These are phyloP conservation scores for Mortierella sp. DNA, from an alignment of 371 early-diverging fungal species.

Conservation along the genomic window DNA sequence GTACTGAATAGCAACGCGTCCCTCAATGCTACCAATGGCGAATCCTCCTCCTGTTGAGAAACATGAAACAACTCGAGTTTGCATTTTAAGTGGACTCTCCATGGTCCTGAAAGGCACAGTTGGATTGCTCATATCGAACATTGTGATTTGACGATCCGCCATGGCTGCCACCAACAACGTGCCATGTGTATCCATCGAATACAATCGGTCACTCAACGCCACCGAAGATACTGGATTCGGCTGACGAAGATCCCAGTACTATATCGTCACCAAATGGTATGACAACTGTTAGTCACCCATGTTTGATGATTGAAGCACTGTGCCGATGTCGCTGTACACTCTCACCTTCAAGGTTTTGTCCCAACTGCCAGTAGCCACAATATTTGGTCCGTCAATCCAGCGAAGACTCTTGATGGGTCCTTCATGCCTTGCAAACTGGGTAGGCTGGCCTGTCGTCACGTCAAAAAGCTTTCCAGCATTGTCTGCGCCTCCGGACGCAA, in stretches of 20 bases:
- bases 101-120: constrained; percentile 75
- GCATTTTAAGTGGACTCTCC: constrained; percentile 87
- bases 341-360: constrained; percentile 90
- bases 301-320: not conserved
- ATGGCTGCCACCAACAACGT: constrained; percentile 84
- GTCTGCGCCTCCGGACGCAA: constrained; percentile 90
- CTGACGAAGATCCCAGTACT: constrained; percentile 93
- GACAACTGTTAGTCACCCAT: too few relatives aligned
- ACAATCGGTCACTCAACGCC: constrained; percentile 86
- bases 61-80: constrained; percentile 84
- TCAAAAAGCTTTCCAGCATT: constrained; percentile 86
- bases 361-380: constrained; percentile 94
- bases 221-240: constrained; percentile 79
- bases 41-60: constrained; percentile 85
- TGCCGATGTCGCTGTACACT: not conserved
- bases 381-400: constrained; percentile 77
- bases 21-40: constrained; percentile 93
- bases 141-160: constrained; percentile 80
- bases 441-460: constrained; percentile 78
- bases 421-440: constrained; percentile 86
- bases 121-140: constrained; percentile 86
- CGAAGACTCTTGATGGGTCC: constrained; percentile 80
- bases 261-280: not conserved
- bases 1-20: constrained; percentile 93
- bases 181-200: constrained; percentile 86